Base-by-base conservation (phyloP, 495 filamentous ascomycete species). In the Hypoxylon trugodes region DNA sequence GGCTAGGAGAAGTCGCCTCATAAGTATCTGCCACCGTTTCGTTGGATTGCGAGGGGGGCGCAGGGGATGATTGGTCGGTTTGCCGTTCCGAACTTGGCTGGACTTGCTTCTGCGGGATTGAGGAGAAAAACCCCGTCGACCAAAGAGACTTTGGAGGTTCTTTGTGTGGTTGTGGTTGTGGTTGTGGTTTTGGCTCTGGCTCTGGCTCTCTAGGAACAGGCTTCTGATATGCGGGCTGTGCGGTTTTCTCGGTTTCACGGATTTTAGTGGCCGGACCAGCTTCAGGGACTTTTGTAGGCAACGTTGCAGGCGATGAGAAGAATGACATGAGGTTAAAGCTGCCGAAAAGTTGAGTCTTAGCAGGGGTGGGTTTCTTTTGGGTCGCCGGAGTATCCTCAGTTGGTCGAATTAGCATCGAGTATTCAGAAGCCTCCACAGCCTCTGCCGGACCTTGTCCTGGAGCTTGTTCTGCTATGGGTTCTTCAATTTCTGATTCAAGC, bases 251-350 rank as follows among this genome's bases (percentile, higher is more conserved):
- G 15, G 36, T 10, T 15, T 49, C 54, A 18, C 26, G 45, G n/a
- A 8, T 51, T 61, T 32, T 4, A 30, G 41, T 30, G 15, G 47
- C 46, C 43, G 37, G 35, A 4, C 33, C 33, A 2, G 51, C 33
- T 38, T 54, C 57, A 5, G 59, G 40, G 16, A 57, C 52, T 18
- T 66, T 61, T 7, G 61, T 66, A 16, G 80, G 79, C 22, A 82
- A 59, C 5, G 66, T 32, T 5, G 76, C 79, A 4, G 79, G 79
- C 9, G 80, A 80, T 6, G 80, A 82, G 50, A 82, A 82, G 65
- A 82, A 82, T 5, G 70, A 69, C 25, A 76, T 52, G 10, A 82
- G 65, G 19, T 81, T 73, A 4, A 75, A 67, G 36, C 37, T 47
- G 19, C 68, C 61, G 25, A 73, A 64, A 16, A 73, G 50, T 10